Conservation (phyloP, 768 basidiomycete genomes). For the Lactarius tabidus region DNA sequence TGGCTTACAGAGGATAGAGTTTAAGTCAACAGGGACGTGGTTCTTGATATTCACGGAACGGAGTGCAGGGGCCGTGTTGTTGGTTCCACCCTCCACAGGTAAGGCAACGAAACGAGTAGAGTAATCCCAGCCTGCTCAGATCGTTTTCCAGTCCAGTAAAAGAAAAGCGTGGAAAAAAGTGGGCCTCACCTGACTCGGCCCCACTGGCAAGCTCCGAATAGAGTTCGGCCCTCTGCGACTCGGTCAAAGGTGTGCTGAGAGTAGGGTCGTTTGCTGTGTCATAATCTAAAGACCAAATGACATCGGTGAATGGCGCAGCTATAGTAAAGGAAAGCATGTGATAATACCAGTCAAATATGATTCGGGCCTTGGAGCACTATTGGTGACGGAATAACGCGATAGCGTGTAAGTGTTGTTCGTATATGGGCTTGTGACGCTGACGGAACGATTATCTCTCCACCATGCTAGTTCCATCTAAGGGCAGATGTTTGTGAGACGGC, state of each 20-base stretch:
- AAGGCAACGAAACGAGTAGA: conserved; percentile 40
- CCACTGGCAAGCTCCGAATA: conserved; percentile 87
- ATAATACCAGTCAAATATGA: conserved; percentile 59
- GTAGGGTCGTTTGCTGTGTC: conserved; percentile 65
- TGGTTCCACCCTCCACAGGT: conserved; percentile 38
- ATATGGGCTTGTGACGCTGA: conserved; percentile 65
- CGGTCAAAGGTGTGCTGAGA: conserved; percentile 52
- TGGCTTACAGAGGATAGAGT: conserved; percentile 75
- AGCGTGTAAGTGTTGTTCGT: conserved; percentile 62
- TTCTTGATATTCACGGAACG: conserved; percentile 67
- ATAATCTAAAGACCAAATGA: conserved; percentile 52
- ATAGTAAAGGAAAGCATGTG: not conserved
- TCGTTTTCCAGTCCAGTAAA: not conserved
- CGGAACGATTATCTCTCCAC: conserved; percentile 75
- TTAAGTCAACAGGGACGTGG: conserved; percentile 72
- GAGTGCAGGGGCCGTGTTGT: conserved; percentile 51
- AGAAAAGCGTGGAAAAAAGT: conserved; percentile 14
- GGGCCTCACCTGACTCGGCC: conserved; percentile 76
- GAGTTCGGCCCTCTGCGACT: conserved; percentile 54
- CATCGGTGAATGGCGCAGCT: not conserved
- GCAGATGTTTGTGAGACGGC: not conserved
- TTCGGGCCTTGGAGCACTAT: conserved; percentile 86
- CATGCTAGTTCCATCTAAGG: conserved; percentile 70
- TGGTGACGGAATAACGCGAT: conserved; percentile 72
- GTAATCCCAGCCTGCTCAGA: conserved; percentile 37